phyloP scores from a whole-genome alignment of 345 rosid genomes.

The Angophora floribunda region DNA sequence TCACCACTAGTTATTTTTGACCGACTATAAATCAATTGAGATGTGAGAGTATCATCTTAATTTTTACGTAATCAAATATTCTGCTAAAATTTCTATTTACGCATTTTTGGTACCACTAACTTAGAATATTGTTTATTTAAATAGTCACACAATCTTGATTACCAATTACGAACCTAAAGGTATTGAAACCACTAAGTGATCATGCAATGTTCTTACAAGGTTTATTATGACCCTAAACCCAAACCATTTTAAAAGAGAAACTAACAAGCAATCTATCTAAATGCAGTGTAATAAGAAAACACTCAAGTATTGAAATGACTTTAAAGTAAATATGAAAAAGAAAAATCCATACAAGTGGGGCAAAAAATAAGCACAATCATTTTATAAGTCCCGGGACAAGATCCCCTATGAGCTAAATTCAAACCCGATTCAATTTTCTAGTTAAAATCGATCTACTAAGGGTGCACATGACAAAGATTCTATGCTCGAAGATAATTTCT shows the following conservation, averaged over 20 bases:
- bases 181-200: background rate
- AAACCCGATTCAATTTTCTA: too few relatives aligned
- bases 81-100: too few relatives aligned
- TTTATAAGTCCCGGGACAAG: accelerated
- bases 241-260: background rate
- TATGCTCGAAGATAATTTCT: too few relatives aligned
- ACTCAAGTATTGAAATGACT: too few relatives aligned
- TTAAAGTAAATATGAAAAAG: too few relatives aligned
- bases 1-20: background rate
- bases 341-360: too few relatives aligned
- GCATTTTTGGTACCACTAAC: accelerated
- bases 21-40: background rate
- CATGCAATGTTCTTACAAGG: background rate
- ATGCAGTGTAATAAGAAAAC: background rate
- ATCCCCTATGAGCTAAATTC: too few relatives aligned
- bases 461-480: too few relatives aligned
- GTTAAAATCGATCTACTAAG: too few relatives aligned
- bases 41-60: background rate
- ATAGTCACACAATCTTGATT: background rate
- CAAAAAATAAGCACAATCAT: background rate
- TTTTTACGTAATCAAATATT: too few relatives aligned
- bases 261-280: background rate
- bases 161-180: background rate
- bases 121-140: background rate
- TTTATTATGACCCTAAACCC: background rate